Evolutionary conservation across 768 basidiomycete genomes (phyloP).

Genomic region (Collybiopsis confluens): DNA sequence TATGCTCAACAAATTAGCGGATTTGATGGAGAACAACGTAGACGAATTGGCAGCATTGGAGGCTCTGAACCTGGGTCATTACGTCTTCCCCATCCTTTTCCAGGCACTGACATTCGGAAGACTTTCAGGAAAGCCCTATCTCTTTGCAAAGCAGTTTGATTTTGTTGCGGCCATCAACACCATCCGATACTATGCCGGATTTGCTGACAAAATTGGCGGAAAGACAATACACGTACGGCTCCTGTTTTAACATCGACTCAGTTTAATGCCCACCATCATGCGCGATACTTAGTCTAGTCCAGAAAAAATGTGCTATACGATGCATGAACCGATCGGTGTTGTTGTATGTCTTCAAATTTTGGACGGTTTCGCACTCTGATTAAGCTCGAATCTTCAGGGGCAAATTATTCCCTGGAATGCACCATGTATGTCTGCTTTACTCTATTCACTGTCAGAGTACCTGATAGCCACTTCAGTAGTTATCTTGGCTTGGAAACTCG

Average conservation of each 20-base stretch:
- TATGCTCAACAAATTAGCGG: slow-evolving; percentile 41
- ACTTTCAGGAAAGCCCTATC: slow-evolving; percentile 19
- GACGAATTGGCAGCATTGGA: slow-evolving; percentile 44
- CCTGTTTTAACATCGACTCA: too few relatives aligned
- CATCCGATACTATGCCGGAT: slow-evolving; percentile 46
- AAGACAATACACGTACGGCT: too few relatives aligned
- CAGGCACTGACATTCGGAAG: background rate
- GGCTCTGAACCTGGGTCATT: slow-evolving; percentile 34
- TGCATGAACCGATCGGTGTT: slow-evolving; percentile 59
- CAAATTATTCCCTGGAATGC: slow-evolving; percentile 47
- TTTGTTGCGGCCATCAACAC: slow-evolving; percentile 22
- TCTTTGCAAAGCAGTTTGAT: slow-evolving; percentile 11
- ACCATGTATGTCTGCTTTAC: too few relatives aligned
- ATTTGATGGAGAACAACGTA: slow-evolving; percentile 40
- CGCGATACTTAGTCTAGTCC: too few relatives aligned
- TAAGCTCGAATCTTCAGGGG: background rate
- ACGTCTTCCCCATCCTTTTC: background rate
- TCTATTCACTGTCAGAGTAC: too few relatives aligned
- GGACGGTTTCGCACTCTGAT: too few relatives aligned
- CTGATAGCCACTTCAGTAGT: too few relatives aligned
- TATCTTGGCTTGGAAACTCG: slow-evolving; percentile 57
- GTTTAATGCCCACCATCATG: too few relatives aligned
- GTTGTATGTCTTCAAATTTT: slow-evolving; percentile 25
- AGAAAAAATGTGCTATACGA: slow-evolving; percentile 56
- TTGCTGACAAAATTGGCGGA: slow-evolving; percentile 48